phyloP scores from a whole-genome alignment of 805 yeast genomes.

The Kurtzmaniella fragi region DNA sequence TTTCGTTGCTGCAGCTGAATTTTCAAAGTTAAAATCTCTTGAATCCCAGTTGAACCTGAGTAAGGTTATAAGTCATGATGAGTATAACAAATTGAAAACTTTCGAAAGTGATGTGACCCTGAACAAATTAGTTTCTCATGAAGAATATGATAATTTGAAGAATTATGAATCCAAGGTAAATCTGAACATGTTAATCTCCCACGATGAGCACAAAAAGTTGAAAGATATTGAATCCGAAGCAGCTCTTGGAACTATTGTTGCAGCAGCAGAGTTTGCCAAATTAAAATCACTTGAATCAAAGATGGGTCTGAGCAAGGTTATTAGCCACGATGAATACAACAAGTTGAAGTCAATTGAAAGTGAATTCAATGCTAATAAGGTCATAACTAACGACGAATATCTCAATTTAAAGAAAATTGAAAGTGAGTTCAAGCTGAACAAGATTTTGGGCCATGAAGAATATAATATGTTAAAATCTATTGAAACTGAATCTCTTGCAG shows the following conservation, averaged over 20 bases:
- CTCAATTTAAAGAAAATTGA: conserved; percentile 4
- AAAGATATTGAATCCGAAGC: conserved; percentile 8
- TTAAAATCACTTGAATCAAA: background rate
- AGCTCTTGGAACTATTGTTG: conserved; percentile 7
- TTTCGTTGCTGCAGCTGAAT: background rate
- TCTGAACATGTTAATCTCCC: too few relatives aligned
- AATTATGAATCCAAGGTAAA: background rate
- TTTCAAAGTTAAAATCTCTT: background rate
- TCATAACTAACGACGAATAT: too few relatives aligned
- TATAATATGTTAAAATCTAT: conserved; percentile 16
- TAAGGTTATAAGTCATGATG: background rate
- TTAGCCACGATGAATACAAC: background rate
- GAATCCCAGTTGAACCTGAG: background rate
- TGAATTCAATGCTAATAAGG: too few relatives aligned
- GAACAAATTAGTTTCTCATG: conserved; percentile 10
- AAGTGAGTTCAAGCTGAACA: background rate
- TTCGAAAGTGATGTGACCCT: background rate
- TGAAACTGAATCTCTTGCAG: conserved; percentile 4
- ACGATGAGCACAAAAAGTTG: background rate
- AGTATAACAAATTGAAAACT: conserved; percentile 1
- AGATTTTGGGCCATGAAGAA: conserved; percentile 4
- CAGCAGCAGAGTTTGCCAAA: background rate
- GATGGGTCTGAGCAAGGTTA: background rate
- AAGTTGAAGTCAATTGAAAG: background rate
- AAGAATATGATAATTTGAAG: conserved; percentile 28